phyloP scores from a whole-genome alignment of 306 rosid species.

The Cucumis cinereus region DNA sequence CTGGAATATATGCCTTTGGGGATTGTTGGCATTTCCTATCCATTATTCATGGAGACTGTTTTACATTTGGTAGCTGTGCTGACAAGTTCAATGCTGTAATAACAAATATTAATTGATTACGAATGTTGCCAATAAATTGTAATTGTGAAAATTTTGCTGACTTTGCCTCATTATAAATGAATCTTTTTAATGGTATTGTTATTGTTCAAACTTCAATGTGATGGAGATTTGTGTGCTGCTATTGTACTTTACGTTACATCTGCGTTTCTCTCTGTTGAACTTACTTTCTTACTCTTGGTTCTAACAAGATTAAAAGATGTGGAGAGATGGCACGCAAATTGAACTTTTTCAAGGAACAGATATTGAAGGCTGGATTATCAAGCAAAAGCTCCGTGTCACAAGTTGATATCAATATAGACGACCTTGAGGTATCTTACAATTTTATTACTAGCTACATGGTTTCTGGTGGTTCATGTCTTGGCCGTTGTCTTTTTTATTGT shows the following conservation, averaged over 20 bases:
- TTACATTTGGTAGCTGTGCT: neutral
- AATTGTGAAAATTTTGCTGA: neutral
- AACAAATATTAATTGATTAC: neutral
- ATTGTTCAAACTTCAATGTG: neutral
- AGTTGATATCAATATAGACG: slow-evolving; percentile 48
- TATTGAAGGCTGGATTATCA: slow-evolving; percentile 61
- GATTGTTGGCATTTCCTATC: neutral
- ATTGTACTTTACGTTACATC: neutral
- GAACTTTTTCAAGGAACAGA: slow-evolving; percentile 86
- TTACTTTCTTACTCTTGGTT: slow-evolving; percentile 7
- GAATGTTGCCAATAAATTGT: neutral
- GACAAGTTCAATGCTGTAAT: neutral
- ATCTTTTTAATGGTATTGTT: neutral
- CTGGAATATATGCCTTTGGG: neutral
- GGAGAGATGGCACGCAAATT: slow-evolving; percentile 95
- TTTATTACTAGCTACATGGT: neutral
- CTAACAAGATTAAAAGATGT: slow-evolving; percentile 68
- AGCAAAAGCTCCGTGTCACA: slow-evolving; percentile 28
- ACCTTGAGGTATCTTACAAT: slow-evolving; percentile 53
- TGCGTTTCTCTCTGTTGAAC: slow-evolving; percentile 8
- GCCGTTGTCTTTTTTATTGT: slow-evolving; percentile 2
- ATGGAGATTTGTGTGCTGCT: neutral
- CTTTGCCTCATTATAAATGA: neutral
- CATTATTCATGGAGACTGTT: neutral
- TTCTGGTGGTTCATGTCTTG: neutral